Evolutionary conservation across 1,284 basidiomycete genomes (phyloP).

Genomic region (Fomitopsis schrenkii): DNA sequence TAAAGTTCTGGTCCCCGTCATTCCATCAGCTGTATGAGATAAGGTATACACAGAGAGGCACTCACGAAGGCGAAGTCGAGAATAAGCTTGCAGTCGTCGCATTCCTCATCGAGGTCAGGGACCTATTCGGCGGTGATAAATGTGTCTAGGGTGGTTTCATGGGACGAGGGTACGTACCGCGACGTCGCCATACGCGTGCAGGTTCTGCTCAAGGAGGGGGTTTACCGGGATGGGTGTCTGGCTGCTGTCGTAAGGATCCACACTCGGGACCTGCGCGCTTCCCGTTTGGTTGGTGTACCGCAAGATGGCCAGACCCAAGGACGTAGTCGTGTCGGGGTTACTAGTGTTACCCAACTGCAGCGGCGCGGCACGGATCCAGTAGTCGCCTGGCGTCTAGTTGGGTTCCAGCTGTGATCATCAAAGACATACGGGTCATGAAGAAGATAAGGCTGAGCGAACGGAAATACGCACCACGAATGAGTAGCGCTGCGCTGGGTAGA

Average conservation of each 20-base stretch:
- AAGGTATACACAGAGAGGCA: neutral
- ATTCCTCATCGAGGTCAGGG: constrained; percentile 14
- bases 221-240: constrained; percentile 3
- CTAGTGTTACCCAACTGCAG: constrained; percentile 24
- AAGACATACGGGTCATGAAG: neutral
- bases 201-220: constrained; percentile 26
- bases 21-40: neutral
- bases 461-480: constrained; percentile 23
- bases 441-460: neutral
- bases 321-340: constrained; percentile 31
- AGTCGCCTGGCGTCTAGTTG: constrained; percentile 15
- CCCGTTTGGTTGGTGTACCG: constrained; percentile 43
- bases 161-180: neutral
- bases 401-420: constrained; percentile 10
- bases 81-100: constrained; percentile 21
- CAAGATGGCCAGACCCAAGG: constrained; percentile 45
- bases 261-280: constrained; percentile 34
- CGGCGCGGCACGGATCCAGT: constrained; percentile 25
- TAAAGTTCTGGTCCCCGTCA: constrained; percentile 10
- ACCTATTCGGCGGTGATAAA: constrained; percentile 1
- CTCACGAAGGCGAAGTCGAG: constrained; percentile 22
- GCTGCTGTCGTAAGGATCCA: constrained; percentile 18
- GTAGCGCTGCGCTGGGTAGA: constrained; percentile 34
- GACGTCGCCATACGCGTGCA: constrained; percentile 11
- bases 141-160: neutral